These are phyloP conservation scores for Aleurites moluccanus DNA, from an alignment of 441 rosid genomes.

Conservation along the genomic window DNA sequence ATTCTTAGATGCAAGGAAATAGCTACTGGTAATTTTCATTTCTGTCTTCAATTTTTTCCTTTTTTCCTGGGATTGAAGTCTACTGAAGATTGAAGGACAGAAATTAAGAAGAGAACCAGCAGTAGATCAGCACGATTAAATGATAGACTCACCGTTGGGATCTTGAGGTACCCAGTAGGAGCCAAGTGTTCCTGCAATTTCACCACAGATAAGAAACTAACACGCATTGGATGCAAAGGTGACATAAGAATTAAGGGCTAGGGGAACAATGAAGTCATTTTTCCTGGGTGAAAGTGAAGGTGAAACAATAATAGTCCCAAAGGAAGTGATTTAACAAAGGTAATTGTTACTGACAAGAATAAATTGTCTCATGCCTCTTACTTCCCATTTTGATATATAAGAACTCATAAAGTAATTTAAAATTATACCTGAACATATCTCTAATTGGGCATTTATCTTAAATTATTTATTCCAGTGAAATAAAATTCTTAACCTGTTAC, in stretches of 20 bases:
- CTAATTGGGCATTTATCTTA: too few relatives aligned
- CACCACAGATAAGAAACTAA: constrained; percentile 17
- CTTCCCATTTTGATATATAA: constrained; percentile 20
- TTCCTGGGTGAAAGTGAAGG: not conserved
- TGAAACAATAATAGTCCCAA: not conserved
- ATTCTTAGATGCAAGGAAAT: constrained; percentile 6
- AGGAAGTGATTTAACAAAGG: constrained; percentile 6
- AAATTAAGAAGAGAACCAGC: constrained; percentile 9
- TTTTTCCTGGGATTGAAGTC: not conserved
- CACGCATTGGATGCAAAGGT: constrained; percentile 1
- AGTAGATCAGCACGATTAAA: not conserved
- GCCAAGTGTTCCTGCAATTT: constrained; percentile 84
- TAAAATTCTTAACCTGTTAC: constrained; percentile 71
- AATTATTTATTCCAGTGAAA: too few relatives aligned
- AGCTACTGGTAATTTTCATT: constrained; percentile 1
- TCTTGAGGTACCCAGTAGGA: constrained; percentile 74
- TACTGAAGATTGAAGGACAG: not conserved
- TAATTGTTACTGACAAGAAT: not conserved
- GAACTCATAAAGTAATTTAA: not conserved
- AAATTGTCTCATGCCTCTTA: not conserved
- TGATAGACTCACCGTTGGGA: constrained; percentile 68
- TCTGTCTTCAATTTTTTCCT: not conserved
- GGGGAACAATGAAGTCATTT: not conserved
- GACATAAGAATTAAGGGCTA: not conserved
- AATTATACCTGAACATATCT: constrained; percentile 56